A percentile compares a stretch with the other conserved stretches of the same genome.
Conservation (phyloP, 225 moss, liverwort and hornwort genomes). For the Ulota crispa region DNA sequence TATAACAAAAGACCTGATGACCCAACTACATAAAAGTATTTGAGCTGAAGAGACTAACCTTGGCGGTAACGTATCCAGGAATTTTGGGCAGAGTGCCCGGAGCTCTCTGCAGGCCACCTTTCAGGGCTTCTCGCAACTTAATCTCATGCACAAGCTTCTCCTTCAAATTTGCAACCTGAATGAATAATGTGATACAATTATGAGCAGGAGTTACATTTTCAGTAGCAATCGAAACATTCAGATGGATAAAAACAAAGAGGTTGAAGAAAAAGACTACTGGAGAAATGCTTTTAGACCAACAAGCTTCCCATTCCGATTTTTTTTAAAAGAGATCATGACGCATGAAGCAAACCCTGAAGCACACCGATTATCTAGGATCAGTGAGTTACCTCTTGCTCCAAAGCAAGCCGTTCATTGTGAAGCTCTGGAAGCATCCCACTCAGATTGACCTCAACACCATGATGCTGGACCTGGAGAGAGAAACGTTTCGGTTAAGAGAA, state of each 20-base stretch:
- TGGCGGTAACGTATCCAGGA: slow-evolving; percentile 53
- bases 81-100: slow-evolving; percentile 49
- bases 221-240: background rate
- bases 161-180: slow-evolving; percentile 56
- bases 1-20: background rate
- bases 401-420: slow-evolving; percentile 47
- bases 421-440: slow-evolving; percentile 33
- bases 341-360: slow-evolving; percentile 1
- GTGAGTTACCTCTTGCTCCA: slow-evolving; percentile 54
- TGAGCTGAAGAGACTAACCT: slow-evolving; percentile 30
- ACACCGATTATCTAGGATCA: background rate
- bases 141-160: slow-evolving; percentile 48
- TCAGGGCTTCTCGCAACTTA: slow-evolving; percentile 53
- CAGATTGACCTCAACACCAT: slow-evolving; percentile 24
- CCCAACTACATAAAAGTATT: background rate
- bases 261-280: background rate
- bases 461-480: slow-evolving; percentile 31
- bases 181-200: background rate
- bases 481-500: background rate
- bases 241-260: background rate
- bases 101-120: slow-evolving; percentile 52
- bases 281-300: background rate
- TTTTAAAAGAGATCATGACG: background rate
- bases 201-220: background rate
- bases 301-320: background rate